A percentile compares a stretch with the other conserved stretches of the same genome.
phyloP scores from a whole-genome alignment of 2,329 filamentous ascomycete genomes.

The Cercospora janseana region DNA sequence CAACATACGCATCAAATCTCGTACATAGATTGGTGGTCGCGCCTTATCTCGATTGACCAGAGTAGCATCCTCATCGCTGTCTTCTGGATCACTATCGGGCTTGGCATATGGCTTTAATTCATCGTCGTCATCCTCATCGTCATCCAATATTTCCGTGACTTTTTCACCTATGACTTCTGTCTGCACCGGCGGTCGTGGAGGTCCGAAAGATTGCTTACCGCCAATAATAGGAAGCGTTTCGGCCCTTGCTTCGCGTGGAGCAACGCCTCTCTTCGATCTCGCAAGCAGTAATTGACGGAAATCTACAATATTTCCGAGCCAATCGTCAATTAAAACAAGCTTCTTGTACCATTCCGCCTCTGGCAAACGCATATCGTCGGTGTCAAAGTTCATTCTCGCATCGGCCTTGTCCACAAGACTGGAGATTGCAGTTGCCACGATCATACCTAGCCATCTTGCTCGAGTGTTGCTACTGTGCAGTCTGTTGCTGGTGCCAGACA shows the following conservation, averaged over 20 bases:
- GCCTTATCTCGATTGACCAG: slow-evolving; percentile 79
- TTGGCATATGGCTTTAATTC: slow-evolving; percentile 78
- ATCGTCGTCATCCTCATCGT: slow-evolving; percentile 54
- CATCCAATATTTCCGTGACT: slow-evolving; percentile 35
- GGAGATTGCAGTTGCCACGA: slow-evolving; percentile 72
- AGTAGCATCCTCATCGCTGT: slow-evolving; percentile 90
- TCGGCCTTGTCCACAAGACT: slow-evolving; percentile 64
- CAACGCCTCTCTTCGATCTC: slow-evolving; percentile 16
- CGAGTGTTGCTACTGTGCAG: slow-evolving; percentile 72
- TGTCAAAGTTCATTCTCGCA: slow-evolving; percentile 75
- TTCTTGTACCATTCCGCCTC: slow-evolving; percentile 75
- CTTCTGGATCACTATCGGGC: slow-evolving; percentile 81
- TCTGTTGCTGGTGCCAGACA: slow-evolving; percentile 79
- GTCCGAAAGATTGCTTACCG: slow-evolving; percentile 36
- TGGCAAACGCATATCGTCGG: slow-evolving; percentile 70
- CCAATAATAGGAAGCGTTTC: slow-evolving; percentile 27
- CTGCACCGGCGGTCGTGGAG: slow-evolving; percentile 31
- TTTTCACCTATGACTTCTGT: slow-evolving; percentile 36
- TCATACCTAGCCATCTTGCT: slow-evolving; percentile 82
- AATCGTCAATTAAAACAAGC: slow-evolving; percentile 63
- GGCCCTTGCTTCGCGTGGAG: no score
- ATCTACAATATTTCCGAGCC: slow-evolving; percentile 56
- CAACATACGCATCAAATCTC: slow-evolving; percentile 76
- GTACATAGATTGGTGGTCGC: slow-evolving; percentile 83
- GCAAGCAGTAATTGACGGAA: slow-evolving; percentile 41